phyloP scores from a whole-genome alignment of 1,284 basidiomycete species.

The Butyriboletus appendiculatus region DNA sequence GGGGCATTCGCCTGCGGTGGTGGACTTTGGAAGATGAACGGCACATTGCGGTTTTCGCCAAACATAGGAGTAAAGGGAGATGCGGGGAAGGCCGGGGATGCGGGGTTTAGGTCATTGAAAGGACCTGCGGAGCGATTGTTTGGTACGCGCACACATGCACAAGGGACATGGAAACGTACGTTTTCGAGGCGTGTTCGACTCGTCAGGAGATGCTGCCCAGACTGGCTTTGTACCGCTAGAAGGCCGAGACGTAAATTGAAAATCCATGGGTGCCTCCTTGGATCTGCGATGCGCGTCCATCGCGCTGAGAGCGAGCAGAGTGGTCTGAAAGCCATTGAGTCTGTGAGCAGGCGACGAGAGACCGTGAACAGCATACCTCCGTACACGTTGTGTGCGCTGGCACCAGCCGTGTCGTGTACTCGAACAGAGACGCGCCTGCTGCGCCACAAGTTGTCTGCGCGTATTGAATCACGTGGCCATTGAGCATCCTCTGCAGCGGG shows the following conservation, averaged over 20 bases:
- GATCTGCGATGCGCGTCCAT: slow-evolving; percentile 45
- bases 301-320: neutral
- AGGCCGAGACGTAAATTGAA: slow-evolving; percentile 61
- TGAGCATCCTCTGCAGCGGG: neutral
- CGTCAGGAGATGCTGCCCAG: slow-evolving; percentile 51
- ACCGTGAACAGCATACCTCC: slow-evolving; percentile 12
- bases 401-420: slow-evolving; percentile 5
- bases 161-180: slow-evolving; percentile 49
- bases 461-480: slow-evolving; percentile 26
- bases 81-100: slow-evolving; percentile 45
- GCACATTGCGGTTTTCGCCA: slow-evolving; percentile 61
- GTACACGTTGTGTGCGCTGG: slow-evolving; percentile 11
- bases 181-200: slow-evolving; percentile 58
- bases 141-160: slow-evolving; percentile 7
- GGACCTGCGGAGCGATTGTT: slow-evolving; percentile 44
- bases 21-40: slow-evolving; percentile 68
- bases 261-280: slow-evolving; percentile 84
- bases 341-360: neutral
- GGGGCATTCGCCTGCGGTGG: slow-evolving; percentile 46
- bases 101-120: slow-evolving; percentile 51
- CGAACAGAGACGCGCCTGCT: slow-evolving; percentile 12
- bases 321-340: neutral
- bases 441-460: slow-evolving; percentile 17
- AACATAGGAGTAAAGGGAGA: slow-evolving; percentile 52
- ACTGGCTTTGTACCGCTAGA: slow-evolving; percentile 51